Base-by-base conservation (phyloP, 371 early-diverging fungal species). In the Apophysomyces elegans region DNA sequence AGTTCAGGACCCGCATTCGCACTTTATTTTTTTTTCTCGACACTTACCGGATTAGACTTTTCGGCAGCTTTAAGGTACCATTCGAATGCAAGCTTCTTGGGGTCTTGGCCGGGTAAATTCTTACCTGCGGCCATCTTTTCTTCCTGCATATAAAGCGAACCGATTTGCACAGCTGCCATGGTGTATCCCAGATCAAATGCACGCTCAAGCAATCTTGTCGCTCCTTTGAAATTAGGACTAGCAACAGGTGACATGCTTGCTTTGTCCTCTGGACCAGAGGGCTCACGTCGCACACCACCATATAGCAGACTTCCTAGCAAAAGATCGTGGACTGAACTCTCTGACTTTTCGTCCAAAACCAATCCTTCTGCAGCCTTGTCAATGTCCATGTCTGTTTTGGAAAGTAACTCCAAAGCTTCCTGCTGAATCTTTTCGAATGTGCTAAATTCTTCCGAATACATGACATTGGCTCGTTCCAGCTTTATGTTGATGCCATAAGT, bases 101-200 rank as follows among this genome's bases (percentile, higher is more conserved):
- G 72, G 72, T 85, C 80, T 61, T 82, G 74, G 32, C 83, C 83
- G 16, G 76, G 62, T 70, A 86, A 72, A 58, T 87, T 84, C 46
- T 73, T 75, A 7, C 87, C 87, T 16, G 62, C 65, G 16, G 86
- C 86, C 56, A 82, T 71, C 64, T 82, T 82, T 46, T 75, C 76
- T 66, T 87, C 87, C 66, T 85, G 86, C 54, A 77, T 68, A 63
- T 85, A 87, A 45, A 85, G 72, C 4, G 85, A 84, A 0, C 86
- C 86, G 43, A 85, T 71, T 66, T 87, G 87, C 14, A 85, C 87
- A 37, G 84, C 86, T 36, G 86, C 86, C 87, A 87, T 85, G 9
- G 85, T 73, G 69, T 81, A 85, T 0, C 76, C 76, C 62, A 79
- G 71, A 12, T 80, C 77, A 43, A 87, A 77, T n/a, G 85, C 85